Evolutionary conservation across 768 basidiomycete species (phyloP).

Genomic region (Trametes punicea): DNA sequence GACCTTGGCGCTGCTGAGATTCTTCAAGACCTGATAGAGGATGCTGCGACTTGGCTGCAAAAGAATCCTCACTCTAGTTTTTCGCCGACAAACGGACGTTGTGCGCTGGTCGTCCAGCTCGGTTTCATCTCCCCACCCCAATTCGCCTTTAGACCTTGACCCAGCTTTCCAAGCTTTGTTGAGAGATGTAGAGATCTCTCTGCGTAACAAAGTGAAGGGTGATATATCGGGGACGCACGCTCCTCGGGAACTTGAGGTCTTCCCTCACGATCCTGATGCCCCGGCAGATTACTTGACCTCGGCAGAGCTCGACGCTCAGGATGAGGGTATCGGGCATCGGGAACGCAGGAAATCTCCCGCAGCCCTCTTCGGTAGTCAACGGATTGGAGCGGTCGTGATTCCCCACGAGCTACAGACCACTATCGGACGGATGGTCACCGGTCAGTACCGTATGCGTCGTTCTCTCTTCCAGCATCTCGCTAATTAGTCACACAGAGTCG

Average conservation of each 20-base stretch:
- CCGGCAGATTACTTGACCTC: slow-evolving; percentile 27
- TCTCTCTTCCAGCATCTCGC: not conserved
- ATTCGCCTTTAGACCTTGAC: slow-evolving; percentile 61
- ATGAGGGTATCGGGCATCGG: slow-evolving; percentile 29
- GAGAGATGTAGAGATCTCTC: slow-evolving; percentile 64
- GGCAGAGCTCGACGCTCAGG: slow-evolving; percentile 34
- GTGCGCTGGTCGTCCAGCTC: slow-evolving; percentile 34
- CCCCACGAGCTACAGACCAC: slow-evolving; percentile 68
- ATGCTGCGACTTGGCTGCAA: slow-evolving; percentile 23
- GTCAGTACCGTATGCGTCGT: slow-evolving; percentile 35
- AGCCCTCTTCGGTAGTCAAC: slow-evolving; percentile 73
- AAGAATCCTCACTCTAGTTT: slow-evolving; percentile 8
- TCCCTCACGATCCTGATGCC: slow-evolving; percentile 31
- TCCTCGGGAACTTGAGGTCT: slow-evolving; percentile 55
- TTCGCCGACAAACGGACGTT: slow-evolving; percentile 11
- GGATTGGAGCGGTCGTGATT: slow-evolving; percentile 67
- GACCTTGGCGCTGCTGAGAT: not conserved
- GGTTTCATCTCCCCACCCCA: slow-evolving; percentile 42
- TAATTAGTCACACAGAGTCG: slow-evolving; percentile 41
- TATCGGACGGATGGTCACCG: slow-evolving; percentile 64
- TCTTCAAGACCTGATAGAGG: not conserved
- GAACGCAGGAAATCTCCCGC: slow-evolving; percentile 71
- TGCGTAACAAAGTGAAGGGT: slow-evolving; percentile 27
- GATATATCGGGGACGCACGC: slow-evolving; percentile 10
- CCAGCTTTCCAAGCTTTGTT: slow-evolving; percentile 60